Percentiles rank a stretch among this genome's conserved stretches.
These are phyloP conservation scores for Alternaria viburni DNA, from an alignment of 2,329 filamentous ascomycete species.

Conservation along the genomic window DNA sequence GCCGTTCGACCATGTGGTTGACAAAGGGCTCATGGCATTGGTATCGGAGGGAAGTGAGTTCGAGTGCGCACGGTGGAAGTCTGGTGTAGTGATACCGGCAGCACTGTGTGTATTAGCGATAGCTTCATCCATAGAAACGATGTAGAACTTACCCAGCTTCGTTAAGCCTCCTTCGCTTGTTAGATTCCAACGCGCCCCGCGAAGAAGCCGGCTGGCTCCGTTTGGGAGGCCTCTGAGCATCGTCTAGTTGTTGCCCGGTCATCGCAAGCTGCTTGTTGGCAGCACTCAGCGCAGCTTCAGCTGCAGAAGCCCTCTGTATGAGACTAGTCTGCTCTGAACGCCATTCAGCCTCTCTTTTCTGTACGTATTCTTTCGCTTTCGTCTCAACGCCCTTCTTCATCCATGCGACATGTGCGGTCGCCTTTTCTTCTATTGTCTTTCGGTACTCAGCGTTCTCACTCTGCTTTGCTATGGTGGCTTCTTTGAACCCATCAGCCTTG, in stretches of 20 bases:
- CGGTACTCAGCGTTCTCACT: not conserved
- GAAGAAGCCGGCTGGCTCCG: not conserved
- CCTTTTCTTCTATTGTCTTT: not conserved
- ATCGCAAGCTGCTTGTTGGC: not conserved
- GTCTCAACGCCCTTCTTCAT: not conserved
- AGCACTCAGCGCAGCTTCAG: not conserved
- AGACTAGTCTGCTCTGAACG: not conserved
- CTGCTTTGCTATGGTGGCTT: not conserved
- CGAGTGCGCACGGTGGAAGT: not conserved
- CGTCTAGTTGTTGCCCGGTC: not conserved
- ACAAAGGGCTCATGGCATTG: not conserved
- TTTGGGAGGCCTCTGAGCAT: not conserved
- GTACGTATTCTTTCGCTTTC: not conserved
- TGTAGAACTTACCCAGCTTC: not conserved
- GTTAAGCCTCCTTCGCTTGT: constrained; percentile 1
- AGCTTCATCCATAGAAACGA: not conserved
- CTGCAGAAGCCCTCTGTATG: too few species aligned
- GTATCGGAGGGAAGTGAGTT: not conserved
- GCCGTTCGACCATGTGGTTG: not conserved
- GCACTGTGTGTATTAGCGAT: not conserved
- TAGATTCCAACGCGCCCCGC: not conserved
- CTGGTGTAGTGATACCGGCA: not conserved
- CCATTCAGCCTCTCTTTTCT: not conserved
- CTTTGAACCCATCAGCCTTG: not conserved
- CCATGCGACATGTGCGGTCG: not conserved